phyloP scores from a whole-genome alignment of 768 basidiomycete species.

The Krasilnikovozyma curviuscula region DNA sequence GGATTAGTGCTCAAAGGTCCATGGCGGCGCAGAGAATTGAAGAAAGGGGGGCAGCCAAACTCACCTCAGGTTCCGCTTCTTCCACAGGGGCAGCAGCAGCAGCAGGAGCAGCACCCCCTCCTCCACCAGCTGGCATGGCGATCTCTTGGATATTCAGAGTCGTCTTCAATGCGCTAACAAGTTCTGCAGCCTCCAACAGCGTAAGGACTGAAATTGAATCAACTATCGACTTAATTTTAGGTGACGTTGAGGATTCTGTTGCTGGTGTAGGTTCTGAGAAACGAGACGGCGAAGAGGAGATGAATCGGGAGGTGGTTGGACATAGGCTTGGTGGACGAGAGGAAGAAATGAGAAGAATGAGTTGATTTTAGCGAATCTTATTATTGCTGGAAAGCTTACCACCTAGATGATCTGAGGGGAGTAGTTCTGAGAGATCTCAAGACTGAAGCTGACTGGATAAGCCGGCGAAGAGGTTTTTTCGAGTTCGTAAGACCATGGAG shows the following conservation, averaged over 20 bases:
- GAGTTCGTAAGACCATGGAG: no score
- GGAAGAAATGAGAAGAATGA: not conserved
- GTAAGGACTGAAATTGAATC: conserved; percentile 80
- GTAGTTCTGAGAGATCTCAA: not conserved
- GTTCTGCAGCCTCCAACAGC: conserved; percentile 82
- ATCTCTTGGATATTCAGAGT: conserved; percentile 13
- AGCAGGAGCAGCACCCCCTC: not conserved
- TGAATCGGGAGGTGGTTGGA: not conserved
- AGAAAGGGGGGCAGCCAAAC: not conserved
- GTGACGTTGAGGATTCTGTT: conserved; percentile 32
- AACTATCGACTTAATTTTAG: conserved; percentile 61
- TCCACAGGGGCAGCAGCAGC: conserved; percentile 3
- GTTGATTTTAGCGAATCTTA: not conserved
- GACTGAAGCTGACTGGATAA: not conserved
- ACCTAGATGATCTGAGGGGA: not conserved
- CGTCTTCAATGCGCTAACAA: conserved; percentile 64
- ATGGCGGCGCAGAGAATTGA: not conserved
- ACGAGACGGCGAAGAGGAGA: conserved; percentile 7
- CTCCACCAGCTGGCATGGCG: conserved; percentile 7
- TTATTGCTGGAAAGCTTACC: not conserved
- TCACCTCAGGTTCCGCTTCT: conserved; percentile 11
- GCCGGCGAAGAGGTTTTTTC: not conserved
- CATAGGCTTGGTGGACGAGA: not conserved
- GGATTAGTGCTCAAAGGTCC: not conserved
- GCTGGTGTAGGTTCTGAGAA: conserved; percentile 2